Conservation (phyloP, 768 basidiomycete species). For the Hypholoma fasciculare region DNA sequence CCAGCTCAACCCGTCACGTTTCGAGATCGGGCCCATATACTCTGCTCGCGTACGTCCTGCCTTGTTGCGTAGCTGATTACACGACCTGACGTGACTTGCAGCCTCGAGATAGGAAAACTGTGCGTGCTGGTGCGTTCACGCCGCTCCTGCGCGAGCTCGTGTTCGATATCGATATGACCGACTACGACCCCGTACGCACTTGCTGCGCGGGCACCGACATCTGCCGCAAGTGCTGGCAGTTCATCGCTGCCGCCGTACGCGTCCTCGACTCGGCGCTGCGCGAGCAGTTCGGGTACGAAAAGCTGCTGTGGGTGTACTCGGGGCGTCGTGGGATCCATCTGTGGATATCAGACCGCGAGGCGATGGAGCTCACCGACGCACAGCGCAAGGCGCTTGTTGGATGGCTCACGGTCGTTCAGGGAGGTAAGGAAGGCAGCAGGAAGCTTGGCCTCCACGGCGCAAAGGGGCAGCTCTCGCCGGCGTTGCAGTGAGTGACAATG, state of each 20-base stretch:
- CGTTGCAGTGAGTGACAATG: constrained; percentile 55
- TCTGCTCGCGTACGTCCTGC: constrained; percentile 66
- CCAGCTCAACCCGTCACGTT: constrained; percentile 84
- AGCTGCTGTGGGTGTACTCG: constrained; percentile 97
- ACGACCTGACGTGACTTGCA: constrained; percentile 27
- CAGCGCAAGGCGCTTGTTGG: constrained; percentile 85
- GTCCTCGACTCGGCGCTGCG: constrained; percentile 79
- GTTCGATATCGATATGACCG: constrained; percentile 99
- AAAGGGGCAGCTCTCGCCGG: constrained; percentile 62
- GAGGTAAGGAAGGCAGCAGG: constrained; percentile 77
- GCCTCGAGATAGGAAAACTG: constrained; percentile 89
- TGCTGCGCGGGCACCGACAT: constrained; percentile 93
- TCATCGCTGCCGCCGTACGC: constrained; percentile 89
- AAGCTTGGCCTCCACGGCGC: constrained; percentile 70
- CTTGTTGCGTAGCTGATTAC: background rate
- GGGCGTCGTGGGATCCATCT: constrained; percentile 98
- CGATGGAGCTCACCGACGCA: constrained; percentile 89
- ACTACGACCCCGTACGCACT: constrained; percentile 93
- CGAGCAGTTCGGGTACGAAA: constrained; percentile 88
- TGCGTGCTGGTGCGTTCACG: constrained; percentile 63
- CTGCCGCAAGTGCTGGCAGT: constrained; percentile 92
- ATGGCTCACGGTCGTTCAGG: constrained; percentile 82
- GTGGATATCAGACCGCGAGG: constrained; percentile 92
- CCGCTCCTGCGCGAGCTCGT: constrained; percentile 90
- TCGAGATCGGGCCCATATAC: constrained; percentile 97